Evolutionary conservation across 2,329 filamentous ascomycete species (phyloP).

Genomic region (Colletotrichum liaoningense): DNA sequence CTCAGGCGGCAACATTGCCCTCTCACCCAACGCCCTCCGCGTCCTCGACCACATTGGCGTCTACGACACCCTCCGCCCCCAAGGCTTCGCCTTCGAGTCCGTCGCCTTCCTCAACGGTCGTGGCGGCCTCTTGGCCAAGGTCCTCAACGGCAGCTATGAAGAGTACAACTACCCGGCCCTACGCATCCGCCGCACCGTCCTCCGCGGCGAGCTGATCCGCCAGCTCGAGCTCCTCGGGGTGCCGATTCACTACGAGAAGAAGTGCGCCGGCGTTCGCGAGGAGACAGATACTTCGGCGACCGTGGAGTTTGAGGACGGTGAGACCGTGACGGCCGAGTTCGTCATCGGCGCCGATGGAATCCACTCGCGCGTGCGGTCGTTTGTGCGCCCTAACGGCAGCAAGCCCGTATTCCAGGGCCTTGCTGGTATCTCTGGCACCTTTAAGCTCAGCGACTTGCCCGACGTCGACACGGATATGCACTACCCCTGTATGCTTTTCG

Average conservation of each 20-base stretch:
- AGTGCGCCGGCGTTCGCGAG: slow-evolving; percentile 46
- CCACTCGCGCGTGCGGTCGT: background rate
- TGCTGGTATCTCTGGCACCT: background rate
- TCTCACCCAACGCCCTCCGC: slow-evolving; percentile 68
- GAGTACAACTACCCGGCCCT: slow-evolving; percentile 64
- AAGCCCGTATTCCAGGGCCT: background rate
- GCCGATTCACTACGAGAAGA: slow-evolving; percentile 57
- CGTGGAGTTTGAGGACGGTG: background rate
- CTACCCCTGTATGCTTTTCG: background rate
- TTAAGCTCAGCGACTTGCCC: background rate
- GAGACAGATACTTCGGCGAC: background rate
- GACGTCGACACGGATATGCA: slow-evolving; percentile 1
- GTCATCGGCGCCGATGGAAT: background rate
- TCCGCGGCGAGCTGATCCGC: slow-evolving; percentile 59
- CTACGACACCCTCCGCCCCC: slow-evolving; percentile 55
- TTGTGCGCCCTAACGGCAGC: background rate
- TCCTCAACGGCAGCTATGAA: slow-evolving; percentile 58
- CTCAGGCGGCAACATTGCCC: slow-evolving; percentile 67
- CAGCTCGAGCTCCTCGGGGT: slow-evolving; percentile 54
- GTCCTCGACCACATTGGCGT: slow-evolving; percentile 63
- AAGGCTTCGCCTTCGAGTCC: slow-evolving; percentile 61
- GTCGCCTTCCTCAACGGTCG: slow-evolving; percentile 56
- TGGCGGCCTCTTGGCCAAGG: slow-evolving; percentile 48
- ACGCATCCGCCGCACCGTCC: slow-evolving; percentile 63
- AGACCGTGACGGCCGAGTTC: background rate